A percentile compares a stretch with the other conserved stretches of the same genome.
phyloP scores from a whole-genome alignment of 1,139 yeast species.

The Hyphopichia fennica region DNA sequence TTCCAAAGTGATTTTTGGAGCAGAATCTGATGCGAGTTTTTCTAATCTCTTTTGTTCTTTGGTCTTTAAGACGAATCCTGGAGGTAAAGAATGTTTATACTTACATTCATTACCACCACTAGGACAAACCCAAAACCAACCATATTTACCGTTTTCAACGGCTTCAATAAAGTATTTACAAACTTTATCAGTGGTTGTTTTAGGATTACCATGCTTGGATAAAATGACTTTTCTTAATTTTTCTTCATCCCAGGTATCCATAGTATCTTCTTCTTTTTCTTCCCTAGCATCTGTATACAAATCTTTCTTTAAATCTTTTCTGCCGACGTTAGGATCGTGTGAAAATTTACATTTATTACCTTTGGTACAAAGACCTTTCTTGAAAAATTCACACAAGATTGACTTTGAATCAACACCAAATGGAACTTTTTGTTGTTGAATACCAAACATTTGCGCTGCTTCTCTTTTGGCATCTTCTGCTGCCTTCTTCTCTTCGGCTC shows the following conservation, averaged over 20 bases:
- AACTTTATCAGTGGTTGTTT: slow-evolving; percentile 91
- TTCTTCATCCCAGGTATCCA: slow-evolving; percentile 98
- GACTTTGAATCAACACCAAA: slow-evolving; percentile 98
- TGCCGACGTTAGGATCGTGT: slow-evolving; percentile 83
- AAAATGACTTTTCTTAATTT: slow-evolving; percentile 81
- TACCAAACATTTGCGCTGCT: slow-evolving; percentile 74
- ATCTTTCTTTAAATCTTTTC: slow-evolving; percentile 89
- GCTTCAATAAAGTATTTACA: slow-evolving; percentile 96
- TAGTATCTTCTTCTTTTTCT: slow-evolving; percentile 77
- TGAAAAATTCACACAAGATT: slow-evolving; percentile 87
- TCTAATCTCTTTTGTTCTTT: slow-evolving; percentile 93
- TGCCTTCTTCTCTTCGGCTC: slow-evolving; percentile 86
- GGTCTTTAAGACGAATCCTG: slow-evolving; percentile 94
- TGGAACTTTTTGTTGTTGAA: slow-evolving; percentile 83
- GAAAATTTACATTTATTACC: slow-evolving; percentile 93
- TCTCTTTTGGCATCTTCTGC: slow-evolving; percentile 87
- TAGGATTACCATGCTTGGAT: slow-evolving; percentile 93
- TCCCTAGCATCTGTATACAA: slow-evolving; percentile 86
- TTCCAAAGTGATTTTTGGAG: slow-evolving; percentile 90
- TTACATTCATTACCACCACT: slow-evolving; percentile 91
- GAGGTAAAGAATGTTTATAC: slow-evolving; percentile 95
- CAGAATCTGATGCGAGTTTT: slow-evolving; percentile 77
- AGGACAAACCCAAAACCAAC: slow-evolving; percentile 99
- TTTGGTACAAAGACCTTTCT: slow-evolving; percentile 84
- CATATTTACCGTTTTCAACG: slow-evolving; percentile 95